Conservation (phyloP, 768 basidiomycete species). For the Kwoniella dendrophila region DNA sequence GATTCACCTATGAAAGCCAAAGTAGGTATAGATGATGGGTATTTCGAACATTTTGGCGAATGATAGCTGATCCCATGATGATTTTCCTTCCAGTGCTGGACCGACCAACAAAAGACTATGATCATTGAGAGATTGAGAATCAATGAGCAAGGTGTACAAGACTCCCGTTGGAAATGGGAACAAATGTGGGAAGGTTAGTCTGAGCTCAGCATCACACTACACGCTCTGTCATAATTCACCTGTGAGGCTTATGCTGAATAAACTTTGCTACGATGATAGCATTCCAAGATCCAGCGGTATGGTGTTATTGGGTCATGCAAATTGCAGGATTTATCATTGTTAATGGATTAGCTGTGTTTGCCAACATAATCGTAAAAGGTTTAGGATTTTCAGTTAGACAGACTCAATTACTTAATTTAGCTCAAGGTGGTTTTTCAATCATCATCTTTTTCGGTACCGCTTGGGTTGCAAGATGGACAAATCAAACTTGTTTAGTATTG, state of each 20-base stretch:
- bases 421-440: conserved; percentile 55
- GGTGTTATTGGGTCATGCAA: conserved; percentile 60
- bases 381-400: conserved; percentile 62
- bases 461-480: conserved; percentile 48
- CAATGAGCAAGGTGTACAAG: conserved; percentile 64
- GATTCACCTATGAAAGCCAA: conserved; percentile 46
- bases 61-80: conserved; percentile 4
- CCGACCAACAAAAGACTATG: conserved; percentile 60
- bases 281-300: conserved; percentile 60
- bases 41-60: no score
- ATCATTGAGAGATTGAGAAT: conserved; percentile 62
- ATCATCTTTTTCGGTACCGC: conserved; percentile 39
- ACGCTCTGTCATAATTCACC: neutral
- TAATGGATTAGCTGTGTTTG: conserved; percentile 62
- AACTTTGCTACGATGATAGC: conserved; percentile 39
- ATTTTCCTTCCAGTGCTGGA: conserved; percentile 58
- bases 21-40: no score
- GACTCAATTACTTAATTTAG: conserved; percentile 61
- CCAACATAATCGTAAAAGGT: conserved; percentile 61
- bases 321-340: conserved; percentile 62
- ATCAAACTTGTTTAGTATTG: conserved; percentile 61
- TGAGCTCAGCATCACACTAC: neutral
- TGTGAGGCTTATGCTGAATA: neutral
- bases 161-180: conserved; percentile 60
- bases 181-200: conserved; percentile 57